Evolutionary conservation across 2,329 filamentous ascomycete species (phyloP), one percentile per base, ranked within the genome.

Genomic region (Lanzia echinophila): DNA sequence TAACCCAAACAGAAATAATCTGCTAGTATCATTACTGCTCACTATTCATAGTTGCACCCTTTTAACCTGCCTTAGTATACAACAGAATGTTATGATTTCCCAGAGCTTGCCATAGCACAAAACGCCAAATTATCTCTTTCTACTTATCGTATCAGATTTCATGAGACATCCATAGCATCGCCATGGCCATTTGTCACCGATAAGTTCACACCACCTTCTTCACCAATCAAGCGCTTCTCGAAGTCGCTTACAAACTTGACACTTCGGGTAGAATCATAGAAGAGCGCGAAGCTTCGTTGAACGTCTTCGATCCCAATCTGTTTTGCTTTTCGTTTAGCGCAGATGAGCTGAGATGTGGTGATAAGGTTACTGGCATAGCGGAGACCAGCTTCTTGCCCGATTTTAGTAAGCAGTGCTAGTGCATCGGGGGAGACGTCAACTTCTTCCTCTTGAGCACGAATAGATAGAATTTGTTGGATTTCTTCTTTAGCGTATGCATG

Each of bases 361-460:
- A 99, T 96, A 53, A 99, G 84, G 69, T 99, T 96, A 75, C 90
- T 95, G n/a, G 91, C 92, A 69, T 99, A 99, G 63, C 94, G 81
- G 48, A 99, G 78, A 22, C 92, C 92, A 1, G 90, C 86, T 71
- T 99, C 94, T 66, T 91, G 82, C 31, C 91, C 94, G 64, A 97
- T 95, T 77, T 97, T 97, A 58, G 94, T 95, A 36, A 99, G 81
- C 13, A 99, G 80, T 1, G 91, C 91, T 12, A 99, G 79, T 0
- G 94, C 92, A 68, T 97, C 91, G 6, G 91, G 79, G 0, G 88
- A 88, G 33, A 96, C 75, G 59, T 99, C 94, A 47, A 99, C 86
- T 69, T 99, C 94, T 69, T 99, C 94, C 71, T 99, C 94, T 68
- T 92, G 87, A 10, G 94, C 94, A 56, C 94, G 84, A 70, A 99